Evolutionary conservation across 1,139 yeast genomes (phyloP), one percentile per base, ranked within the genome.

Genomic region (Diutina pseudorugosa): DNA sequence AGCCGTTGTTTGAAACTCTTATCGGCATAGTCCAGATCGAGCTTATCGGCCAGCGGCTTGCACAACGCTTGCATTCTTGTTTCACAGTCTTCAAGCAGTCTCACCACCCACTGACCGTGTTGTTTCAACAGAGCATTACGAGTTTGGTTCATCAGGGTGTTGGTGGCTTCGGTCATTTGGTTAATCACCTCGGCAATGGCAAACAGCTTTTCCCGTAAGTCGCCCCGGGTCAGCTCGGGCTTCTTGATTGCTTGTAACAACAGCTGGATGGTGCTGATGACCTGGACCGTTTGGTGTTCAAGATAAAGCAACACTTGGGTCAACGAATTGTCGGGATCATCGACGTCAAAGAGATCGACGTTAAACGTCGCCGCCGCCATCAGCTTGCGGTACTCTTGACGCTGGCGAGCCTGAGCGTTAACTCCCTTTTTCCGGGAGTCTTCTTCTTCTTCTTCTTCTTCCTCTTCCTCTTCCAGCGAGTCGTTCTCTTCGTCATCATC

Each of bases 221-320:
- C 84, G 7, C 89, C 90, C 59, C 85, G 80, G 0, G 88, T 85
- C 2, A 89, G 83, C 59, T 85, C 83, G 14, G 89, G 88, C 59
- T 81, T 80, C 67, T 85, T 84, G 59, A 86, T 85, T 1, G 91
- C 82, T 3, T 82, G 78, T 56, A 93, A 75, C 56, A 93, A 74
- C 21, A 86, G 79, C 63, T 91, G 97, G 59, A 91, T 91, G 0
- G 96, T 86, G 30, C 90, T 80, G 54, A 93, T 93, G 1, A 93
- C 97, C 60, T 86, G 87, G 40, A 87, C 93, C 0, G 98, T 91
- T 69, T 91, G 96, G 66, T 89, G 95, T 65, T 93, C 98, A 62
- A 93, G 75, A 65, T 89, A 93, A 50, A 84, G 76, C 60, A 90
- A 79, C 54, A 93, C 82, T 62, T 90, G 95, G 4, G 89, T 81